These are phyloP conservation scores for Chara braunii DNA, from an alignment of 139 green algal genomes.

Conservation along the genomic window DNA sequence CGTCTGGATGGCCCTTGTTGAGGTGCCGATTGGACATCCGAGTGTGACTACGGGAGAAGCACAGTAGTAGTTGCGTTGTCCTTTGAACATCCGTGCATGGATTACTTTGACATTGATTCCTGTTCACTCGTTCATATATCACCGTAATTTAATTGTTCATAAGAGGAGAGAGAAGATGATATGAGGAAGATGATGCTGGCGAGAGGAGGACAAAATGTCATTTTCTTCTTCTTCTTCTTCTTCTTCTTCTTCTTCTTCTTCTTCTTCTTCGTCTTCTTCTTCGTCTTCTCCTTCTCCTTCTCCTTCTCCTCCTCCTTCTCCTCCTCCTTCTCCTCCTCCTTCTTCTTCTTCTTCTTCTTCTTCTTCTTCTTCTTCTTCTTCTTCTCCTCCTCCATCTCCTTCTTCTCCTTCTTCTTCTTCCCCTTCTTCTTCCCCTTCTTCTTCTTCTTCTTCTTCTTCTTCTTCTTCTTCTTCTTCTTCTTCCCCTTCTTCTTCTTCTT, in stretches of 20 bases:
- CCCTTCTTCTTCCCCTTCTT: neutral
- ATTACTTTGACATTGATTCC: too few species aligned
- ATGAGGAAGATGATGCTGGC: too few species aligned
- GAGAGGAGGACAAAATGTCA: too few species aligned
- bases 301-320: neutral
- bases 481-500: neutral
- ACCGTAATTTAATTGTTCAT: too few species aligned
- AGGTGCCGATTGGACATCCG: too few species aligned
- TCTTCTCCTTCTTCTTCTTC: neutral
- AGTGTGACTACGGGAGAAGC: too few species aligned
- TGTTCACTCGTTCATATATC: too few species aligned
- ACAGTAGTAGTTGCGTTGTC: too few species aligned
- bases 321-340: neutral
- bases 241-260: neutral
- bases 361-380: neutral
- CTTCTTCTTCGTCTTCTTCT: neutral
- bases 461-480: neutral
- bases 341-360: neutral
- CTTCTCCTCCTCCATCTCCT: neutral
- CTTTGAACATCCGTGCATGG: too few species aligned
- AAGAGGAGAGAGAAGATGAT: too few species aligned
- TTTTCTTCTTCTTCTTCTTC: neutral
- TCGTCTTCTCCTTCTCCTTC: neutral
- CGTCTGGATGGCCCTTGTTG: too few species aligned
- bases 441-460: neutral